These are phyloP conservation scores for Serendipita sp. DNA, from an alignment of 768 basidiomycete species.

Conservation along the genomic window DNA sequence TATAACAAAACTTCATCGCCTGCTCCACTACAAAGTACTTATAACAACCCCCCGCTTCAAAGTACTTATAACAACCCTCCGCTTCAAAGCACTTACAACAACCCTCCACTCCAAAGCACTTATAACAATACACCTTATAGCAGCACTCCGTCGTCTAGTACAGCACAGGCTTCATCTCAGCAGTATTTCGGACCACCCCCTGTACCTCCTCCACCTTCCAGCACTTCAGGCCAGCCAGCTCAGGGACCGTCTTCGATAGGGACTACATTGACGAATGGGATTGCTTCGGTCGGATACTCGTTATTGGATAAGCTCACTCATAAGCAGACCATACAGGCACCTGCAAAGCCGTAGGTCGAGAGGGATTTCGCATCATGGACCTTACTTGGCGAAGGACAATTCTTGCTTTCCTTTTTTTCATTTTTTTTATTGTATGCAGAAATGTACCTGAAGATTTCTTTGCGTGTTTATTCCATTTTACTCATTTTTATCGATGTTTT, in stretches of 20 bases:
- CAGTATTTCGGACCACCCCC: neutral
- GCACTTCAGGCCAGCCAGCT: neutral
- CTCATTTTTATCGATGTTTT: no score
- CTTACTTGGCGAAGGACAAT: neutral
- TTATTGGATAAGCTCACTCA: neutral
- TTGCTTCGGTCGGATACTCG: neutral
- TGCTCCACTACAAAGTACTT: no score
- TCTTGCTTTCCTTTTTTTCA: neutral
- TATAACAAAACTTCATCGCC: no score
- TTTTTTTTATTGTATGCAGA: no score
- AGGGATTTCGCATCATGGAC: neutral
- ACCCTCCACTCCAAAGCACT: neutral
- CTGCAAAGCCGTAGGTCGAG: neutral
- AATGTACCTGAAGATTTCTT: no score
- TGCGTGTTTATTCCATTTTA: no score
- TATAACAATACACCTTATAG: neutral
- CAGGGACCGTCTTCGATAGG: neutral
- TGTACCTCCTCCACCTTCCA: neutral
- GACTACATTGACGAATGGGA: neutral
- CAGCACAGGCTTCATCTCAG: neutral
- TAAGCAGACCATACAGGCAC: neutral
- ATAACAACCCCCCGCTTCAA: no score
- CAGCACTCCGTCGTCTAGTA: neutral
- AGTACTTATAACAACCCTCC: neutral
- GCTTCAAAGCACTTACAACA: neutral